Evolutionary conservation across 208 protist genomes (phyloP).

Genomic region (Trypanosoma brucei): DNA sequence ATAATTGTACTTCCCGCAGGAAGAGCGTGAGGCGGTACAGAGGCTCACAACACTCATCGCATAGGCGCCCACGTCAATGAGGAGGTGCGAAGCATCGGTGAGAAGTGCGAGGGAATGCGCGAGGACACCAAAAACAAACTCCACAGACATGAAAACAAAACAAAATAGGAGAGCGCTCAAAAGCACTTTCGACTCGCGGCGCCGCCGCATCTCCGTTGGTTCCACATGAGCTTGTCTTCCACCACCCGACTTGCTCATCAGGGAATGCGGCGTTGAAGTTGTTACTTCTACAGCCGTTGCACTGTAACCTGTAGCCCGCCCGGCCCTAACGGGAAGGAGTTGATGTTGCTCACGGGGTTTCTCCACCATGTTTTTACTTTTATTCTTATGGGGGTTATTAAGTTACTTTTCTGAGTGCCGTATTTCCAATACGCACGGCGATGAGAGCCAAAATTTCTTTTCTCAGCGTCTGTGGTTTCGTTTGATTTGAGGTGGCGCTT

Average conservation of each 20-base stretch:
- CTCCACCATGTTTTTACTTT: no score
- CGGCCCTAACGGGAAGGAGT: no score
- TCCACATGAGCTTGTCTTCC: not conserved
- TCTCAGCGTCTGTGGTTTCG: no score
- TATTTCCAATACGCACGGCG: no score
- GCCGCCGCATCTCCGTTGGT: conserved; percentile 37
- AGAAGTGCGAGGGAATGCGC: conserved; percentile 86
- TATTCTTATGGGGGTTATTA: no score
- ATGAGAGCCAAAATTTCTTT: no score
- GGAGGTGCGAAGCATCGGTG: conserved; percentile 86
- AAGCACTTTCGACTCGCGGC: conserved; percentile 66
- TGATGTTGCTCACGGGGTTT: no score
- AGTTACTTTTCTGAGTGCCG: no score
- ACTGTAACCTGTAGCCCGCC: no score
- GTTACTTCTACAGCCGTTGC: not conserved
- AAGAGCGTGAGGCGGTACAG: conserved; percentile 45
- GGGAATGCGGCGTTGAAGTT: not conserved
- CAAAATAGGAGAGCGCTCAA: conserved; percentile 55
- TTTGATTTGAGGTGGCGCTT: no score
- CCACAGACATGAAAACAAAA: conserved; percentile 86
- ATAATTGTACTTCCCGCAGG: conserved; percentile 79
- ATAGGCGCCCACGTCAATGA: conserved; percentile 88
- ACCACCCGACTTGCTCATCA: not conserved
- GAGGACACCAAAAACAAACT: conserved; percentile 72
- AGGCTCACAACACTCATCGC: conserved; percentile 79